Conservation (phyloP, 139 green algal species). For the Chlorella sp. region DNA sequence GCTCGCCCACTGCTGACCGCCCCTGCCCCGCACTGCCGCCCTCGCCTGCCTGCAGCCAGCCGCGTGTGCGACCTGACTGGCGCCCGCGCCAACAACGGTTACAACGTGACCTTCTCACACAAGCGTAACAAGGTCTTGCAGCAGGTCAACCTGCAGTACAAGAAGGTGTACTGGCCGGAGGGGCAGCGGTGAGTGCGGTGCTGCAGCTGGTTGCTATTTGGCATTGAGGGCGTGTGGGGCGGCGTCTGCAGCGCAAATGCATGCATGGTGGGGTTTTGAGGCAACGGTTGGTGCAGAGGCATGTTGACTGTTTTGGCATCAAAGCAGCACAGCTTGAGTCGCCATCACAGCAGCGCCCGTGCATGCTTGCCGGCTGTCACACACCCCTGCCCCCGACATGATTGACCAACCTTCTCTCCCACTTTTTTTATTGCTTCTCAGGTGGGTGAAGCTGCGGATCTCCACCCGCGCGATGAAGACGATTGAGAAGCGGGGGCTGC, state of each 20-base stretch:
- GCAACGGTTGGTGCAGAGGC: neutral
- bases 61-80: conserved; percentile 90
- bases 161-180: conserved; percentile 73
- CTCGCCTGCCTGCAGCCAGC: conserved; percentile 27
- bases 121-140: conserved; percentile 97
- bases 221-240: neutral
- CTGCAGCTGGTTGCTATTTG: neutral
- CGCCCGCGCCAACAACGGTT: conserved; percentile 97
- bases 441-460: conserved; percentile 85
- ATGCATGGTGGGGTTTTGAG: neutral
- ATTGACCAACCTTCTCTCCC: neutral
- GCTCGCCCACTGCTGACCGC: neutral
- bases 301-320: neutral
- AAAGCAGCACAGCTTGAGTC: neutral
- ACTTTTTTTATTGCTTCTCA: neutral
- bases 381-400: conserved; percentile 44
- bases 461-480: conserved; percentile 83
- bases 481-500: conserved; percentile 90
- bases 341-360: neutral
- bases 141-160: conserved; percentile 92
- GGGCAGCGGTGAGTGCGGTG: conserved; percentile 42
- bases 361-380: neutral
- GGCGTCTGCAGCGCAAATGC: neutral
- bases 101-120: conserved; percentile 97
- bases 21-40: neutral